Conservation (phyloP, 768 basidiomycete species). For the Pleurotus sapidus region DNA sequence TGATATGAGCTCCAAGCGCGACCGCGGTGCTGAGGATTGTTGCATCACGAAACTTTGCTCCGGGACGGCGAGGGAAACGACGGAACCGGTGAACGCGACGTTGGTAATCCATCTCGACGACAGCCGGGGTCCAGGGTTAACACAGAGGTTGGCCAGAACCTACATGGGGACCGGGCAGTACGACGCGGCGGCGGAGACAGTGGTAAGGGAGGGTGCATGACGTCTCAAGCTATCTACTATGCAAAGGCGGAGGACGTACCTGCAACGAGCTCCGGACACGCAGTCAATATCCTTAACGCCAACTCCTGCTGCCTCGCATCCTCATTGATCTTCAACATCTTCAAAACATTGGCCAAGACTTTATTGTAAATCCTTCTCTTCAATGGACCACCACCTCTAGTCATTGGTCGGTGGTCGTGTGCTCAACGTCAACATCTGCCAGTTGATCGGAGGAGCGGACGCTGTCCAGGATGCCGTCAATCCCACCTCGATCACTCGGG, state of each 20-base stretch:
- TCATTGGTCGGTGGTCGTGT: constrained; percentile 7
- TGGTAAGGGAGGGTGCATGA: background rate
- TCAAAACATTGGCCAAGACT: constrained; percentile 74
- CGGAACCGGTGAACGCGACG: constrained; percentile 74
- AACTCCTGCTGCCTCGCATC: constrained; percentile 84
- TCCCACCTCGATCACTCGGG: constrained; percentile 47
- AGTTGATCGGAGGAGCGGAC: constrained; percentile 25
- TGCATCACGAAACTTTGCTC: constrained; percentile 56
- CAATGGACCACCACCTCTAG: constrained; percentile 9
- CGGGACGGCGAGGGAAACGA: constrained; percentile 79
- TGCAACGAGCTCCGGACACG: constrained; percentile 84
- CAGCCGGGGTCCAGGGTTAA: constrained; percentile 78
- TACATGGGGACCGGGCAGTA: constrained; percentile 24
- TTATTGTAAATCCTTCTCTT: constrained; percentile 72
- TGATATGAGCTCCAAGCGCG: constrained; percentile 20
- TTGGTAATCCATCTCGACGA: constrained; percentile 92
- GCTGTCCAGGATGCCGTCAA: background rate
- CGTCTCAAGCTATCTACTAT: background rate
- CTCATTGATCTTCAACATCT: constrained; percentile 82
- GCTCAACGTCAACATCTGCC: constrained; percentile 32
- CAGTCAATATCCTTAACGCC: constrained; percentile 71
- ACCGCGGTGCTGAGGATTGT: constrained; percentile 12
- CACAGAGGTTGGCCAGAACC: constrained; percentile 69
- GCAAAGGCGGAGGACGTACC: constrained; percentile 37
- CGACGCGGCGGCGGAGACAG: background rate